Percentiles rank a stretch among this genome's conserved stretches.
Evolutionary conservation across 2,329 filamentous ascomycete genomes (phyloP).

Genomic region (Neonectria magnoliae): DNA sequence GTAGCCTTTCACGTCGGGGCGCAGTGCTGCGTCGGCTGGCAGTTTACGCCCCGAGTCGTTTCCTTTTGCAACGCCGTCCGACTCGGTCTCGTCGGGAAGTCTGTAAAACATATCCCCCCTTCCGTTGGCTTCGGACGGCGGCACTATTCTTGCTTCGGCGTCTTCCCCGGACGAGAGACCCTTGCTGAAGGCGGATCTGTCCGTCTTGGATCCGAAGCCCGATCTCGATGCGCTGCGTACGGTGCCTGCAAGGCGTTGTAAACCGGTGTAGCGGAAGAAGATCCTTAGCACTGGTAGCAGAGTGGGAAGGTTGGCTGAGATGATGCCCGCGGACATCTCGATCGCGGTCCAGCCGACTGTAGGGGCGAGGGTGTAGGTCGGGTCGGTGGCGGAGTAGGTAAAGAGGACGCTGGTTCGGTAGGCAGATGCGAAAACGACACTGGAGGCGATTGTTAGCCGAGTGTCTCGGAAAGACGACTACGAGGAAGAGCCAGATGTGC

Average conservation of each 20-base stretch:
- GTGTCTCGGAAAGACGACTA: neutral
- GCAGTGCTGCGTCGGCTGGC: slow-evolving; percentile 29
- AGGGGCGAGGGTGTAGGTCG: slow-evolving; percentile 58
- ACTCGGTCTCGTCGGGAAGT: slow-evolving; percentile 46
- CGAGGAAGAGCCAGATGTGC: neutral
- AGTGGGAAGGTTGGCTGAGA: slow-evolving; percentile 64
- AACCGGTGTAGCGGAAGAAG: slow-evolving; percentile 53
- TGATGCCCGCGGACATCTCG: slow-evolving; percentile 61
- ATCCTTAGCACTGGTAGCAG: slow-evolving; percentile 56
- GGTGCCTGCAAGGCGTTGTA: slow-evolving; percentile 38
- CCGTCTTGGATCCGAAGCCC: slow-evolving; percentile 39
- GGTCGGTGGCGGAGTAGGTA: slow-evolving; percentile 52
- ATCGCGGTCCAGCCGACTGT: slow-evolving; percentile 60
- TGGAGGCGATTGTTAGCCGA: slow-evolving; percentile 28
- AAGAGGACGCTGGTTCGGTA: slow-evolving; percentile 61
- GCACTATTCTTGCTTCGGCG: neutral
- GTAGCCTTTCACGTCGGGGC: slow-evolving; percentile 47
- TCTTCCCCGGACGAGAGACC: slow-evolving; percentile 26
- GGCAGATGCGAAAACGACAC: slow-evolving; percentile 58
- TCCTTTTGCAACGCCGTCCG: slow-evolving; percentile 32
- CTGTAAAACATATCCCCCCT: slow-evolving; percentile 44
- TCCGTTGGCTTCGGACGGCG: slow-evolving; percentile 27
- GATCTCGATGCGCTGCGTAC: slow-evolving; percentile 29
- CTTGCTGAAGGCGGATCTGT: slow-evolving; percentile 31
- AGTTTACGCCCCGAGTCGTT: neutral